Evolutionary conservation across 1,284 basidiomycete species (phyloP).

Genomic region (Ustilago nuda): DNA sequence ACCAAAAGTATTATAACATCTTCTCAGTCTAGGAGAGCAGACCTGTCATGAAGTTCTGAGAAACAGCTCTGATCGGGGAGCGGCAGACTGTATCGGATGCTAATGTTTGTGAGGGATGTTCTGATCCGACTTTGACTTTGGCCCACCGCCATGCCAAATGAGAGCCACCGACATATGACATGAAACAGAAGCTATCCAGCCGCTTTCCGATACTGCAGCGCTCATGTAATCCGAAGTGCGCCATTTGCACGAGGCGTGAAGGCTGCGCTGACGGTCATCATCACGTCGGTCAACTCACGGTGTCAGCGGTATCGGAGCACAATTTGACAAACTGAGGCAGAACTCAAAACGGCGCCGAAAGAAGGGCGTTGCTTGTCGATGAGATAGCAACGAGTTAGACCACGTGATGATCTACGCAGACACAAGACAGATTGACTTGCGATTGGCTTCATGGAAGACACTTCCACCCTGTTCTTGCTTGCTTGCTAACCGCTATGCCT

Average conservation of each 20-base stretch:
- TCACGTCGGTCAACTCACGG: slow-evolving; percentile 2
- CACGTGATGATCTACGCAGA: no score
- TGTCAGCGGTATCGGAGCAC: not conserved
- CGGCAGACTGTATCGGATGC: not conserved
- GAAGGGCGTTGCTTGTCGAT: no score
- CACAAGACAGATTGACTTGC: no score
- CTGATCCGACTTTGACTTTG: not conserved
- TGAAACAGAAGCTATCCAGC: not conserved
- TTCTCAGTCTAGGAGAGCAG: not conserved
- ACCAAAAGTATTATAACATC: slow-evolving; percentile 1
- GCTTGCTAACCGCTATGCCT: not conserved
- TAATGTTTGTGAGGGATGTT: not conserved
- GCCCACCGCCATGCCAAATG: not conserved
- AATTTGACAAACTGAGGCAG: not conserved
- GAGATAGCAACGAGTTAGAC: no score
- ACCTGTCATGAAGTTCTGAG: not conserved
- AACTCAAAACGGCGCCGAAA: not conserved
- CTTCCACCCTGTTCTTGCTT: no score
- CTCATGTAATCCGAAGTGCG: not conserved
- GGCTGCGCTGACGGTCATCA: slow-evolving; percentile 6
- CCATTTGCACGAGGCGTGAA: not conserved
- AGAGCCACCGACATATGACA: not conserved
- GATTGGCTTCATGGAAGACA: no score
- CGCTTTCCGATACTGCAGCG: not conserved
- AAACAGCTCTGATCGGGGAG: not conserved